Base-by-base conservation (phyloP, 2,329 filamentous ascomycete species). In the Cadophora sp. region DNA sequence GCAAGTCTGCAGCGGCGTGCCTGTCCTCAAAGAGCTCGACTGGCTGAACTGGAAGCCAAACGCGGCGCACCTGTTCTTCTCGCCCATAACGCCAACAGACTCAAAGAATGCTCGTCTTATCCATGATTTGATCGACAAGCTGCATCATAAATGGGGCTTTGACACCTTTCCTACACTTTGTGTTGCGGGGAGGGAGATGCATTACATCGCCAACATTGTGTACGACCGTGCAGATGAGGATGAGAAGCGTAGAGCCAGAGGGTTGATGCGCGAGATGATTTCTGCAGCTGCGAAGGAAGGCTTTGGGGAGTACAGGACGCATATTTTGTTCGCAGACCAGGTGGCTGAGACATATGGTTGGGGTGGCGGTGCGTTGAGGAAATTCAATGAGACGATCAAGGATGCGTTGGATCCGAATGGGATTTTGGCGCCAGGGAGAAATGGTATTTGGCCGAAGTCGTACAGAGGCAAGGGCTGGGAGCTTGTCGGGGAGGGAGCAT, bases 151-250 rank as follows among this genome's bases (percentile, higher is more conserved):
- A 66, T 77, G 78, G 60, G 81, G 81, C 6, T 81, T 86, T 66
- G 84, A 86, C 70, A 79, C 83, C 56, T 82, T 86, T 66, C 80
- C 82, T 3, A 82, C 82, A 1, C 82, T 86, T 50, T 81, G 81
- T 61, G 80, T 86, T 4, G 82, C 83, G 1, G 80, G 82, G 64
- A 77, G 84, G 20, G 83, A 86, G 73, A 85, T 86, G 79, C 83
- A 85, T 71, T 82, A 85, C 71, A 86, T 87, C 65, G 81, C 84
- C 1, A 83, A 83, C 65, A 83, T 87, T 27, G 79, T 86, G 20
- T 87, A 84, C 72, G 80, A 87, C 67, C 78, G 81, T 4, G 78
- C 78, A 3, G 78, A 83, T 39, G 71, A 78, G 0, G 79, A 81
- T 1, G 73, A 75, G 64, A 80, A 82, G 70, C 69, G 77, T 30